Evolutionary conservation across 2,329 filamentous ascomycete genomes (phyloP).

Genomic region (Phialophora expanda): DNA sequence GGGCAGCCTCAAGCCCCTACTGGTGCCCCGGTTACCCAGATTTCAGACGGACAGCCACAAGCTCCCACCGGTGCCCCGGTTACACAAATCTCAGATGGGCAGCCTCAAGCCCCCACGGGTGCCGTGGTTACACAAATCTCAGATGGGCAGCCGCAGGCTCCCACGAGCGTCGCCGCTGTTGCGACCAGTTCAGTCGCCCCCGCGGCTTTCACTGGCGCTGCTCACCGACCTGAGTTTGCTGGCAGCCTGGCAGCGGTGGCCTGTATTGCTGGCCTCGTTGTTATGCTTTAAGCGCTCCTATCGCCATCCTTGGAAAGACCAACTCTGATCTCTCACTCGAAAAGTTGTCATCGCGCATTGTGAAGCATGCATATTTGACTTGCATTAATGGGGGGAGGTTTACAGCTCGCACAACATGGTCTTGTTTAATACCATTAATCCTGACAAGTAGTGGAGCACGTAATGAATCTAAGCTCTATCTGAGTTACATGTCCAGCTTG

Average conservation of each 20-base stretch:
- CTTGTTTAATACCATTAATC: too few relatives aligned
- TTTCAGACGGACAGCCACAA: constrained; percentile 16
- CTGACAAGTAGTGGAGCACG: too few relatives aligned
- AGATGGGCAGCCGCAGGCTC: constrained; percentile 42
- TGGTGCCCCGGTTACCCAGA: constrained; percentile 17
- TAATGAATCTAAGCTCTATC: too few relatives aligned
- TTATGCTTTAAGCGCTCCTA: neutral
- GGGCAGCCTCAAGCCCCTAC: neutral
- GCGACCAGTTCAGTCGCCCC: constrained; percentile 45
- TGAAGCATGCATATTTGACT: too few relatives aligned
- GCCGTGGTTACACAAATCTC: constrained; percentile 29
- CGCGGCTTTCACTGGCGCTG: constrained; percentile 34
- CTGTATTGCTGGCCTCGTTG: constrained; percentile 30
- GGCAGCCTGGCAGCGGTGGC: constrained; percentile 34
- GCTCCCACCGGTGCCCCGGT: constrained; percentile 28
- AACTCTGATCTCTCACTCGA: too few relatives aligned
- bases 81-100: constrained; percentile 32
- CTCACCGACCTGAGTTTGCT: constrained; percentile 27
- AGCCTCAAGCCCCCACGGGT: constrained; percentile 42
- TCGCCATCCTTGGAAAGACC: too few relatives aligned
- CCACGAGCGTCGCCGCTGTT: constrained; percentile 32
- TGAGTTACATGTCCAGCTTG: too few relatives aligned
- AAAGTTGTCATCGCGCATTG: too few relatives aligned
- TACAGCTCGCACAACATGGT: too few relatives aligned
- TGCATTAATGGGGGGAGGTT: too few relatives aligned